Base-by-base conservation (phyloP, 2,329 filamentous ascomycete genomes). In the Penicillium vulpinum region DNA sequence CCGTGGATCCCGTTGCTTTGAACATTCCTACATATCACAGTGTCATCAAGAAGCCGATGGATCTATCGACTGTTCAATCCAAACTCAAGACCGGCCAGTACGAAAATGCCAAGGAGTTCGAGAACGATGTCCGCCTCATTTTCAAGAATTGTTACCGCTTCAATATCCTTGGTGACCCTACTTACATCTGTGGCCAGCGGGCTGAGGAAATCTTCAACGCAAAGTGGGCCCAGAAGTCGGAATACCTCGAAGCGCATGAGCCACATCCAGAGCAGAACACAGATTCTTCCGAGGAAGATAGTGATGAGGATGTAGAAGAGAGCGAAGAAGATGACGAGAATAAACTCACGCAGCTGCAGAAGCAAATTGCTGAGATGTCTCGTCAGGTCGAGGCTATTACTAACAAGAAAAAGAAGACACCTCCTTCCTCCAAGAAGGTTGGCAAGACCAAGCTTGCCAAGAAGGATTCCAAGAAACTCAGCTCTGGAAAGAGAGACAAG, bases 1-100 rank as follows among this genome's bases (percentile, higher is more conserved):
- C 94, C 0, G 94, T 99, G 21, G 94, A 99, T 71, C 92, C 94
- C 0, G 92, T 97, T 35, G 93, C 92, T 0, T 80, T 97, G 52
- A 92, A 93, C 71, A 97, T 97, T 58, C 94, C 94, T 0, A 88
- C 89, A 24, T 99, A 99, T 72, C 91, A 94, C 73, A 91, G 89
- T 68, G 81, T 97, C 60, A 92, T 99, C 77, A 97, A 96, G 80
- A 91, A 92, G 72, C 94, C 94, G 0, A 99, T 97, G 93, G 93
- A 99, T 73, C 81, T 97, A 48, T 81, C 83, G 16, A 96, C 91
- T n/a, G 89, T 96, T 69, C 81, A 84, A 35, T 81, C 82, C 40
- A 95, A 95, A 75, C 81, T 97, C 39, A 85, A 88, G 64, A 81
- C 81, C 13, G 91, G 92, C 26, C 85, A 91, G 54, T 97, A 97